Evolutionary conservation across 768 basidiomycete genomes (phyloP).

Genomic region (Flagelloscypha sp.): DNA sequence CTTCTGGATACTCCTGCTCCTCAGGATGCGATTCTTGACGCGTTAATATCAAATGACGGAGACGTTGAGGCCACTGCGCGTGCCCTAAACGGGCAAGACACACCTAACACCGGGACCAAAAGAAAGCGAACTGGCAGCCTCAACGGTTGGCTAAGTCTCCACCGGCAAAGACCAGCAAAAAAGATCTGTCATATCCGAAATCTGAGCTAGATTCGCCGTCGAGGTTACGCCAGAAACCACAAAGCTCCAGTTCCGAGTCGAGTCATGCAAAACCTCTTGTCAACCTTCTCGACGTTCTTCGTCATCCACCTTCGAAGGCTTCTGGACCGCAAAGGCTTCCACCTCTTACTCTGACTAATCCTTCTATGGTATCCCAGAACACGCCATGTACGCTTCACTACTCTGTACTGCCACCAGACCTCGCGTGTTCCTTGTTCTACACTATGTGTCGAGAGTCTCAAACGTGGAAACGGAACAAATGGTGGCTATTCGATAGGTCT

Average conservation of each 20-base stretch:
- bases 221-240: slow-evolving; percentile 8
- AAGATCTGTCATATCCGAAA: slow-evolving; percentile 11
- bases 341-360: slow-evolving; percentile 57
- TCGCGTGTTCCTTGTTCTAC: slow-evolving; percentile 71
- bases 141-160: slow-evolving; percentile 46
- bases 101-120: slow-evolving; percentile 29
- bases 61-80: slow-evolving; percentile 45
- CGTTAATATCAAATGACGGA: slow-evolving; percentile 49
- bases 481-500: slow-evolving; percentile 86
- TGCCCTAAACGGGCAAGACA: slow-evolving; percentile 21
- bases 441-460: slow-evolving; percentile 55
- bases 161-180: slow-evolving; percentile 15
- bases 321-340: slow-evolving; percentile 29
- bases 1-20: slow-evolving; percentile 30
- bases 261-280: slow-evolving; percentile 21
- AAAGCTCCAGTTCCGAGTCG: slow-evolving; percentile 5
- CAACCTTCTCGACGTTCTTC: slow-evolving; percentile 51
- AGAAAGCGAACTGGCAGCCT: slow-evolving; percentile 39
- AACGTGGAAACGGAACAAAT: slow-evolving; percentile 65
- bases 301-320: slow-evolving; percentile 34
- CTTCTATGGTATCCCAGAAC: slow-evolving; percentile 56
- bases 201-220: slow-evolving; percentile 11
- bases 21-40: slow-evolving; percentile 43
- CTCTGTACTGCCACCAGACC: slow-evolving; percentile 61
- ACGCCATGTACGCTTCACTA: slow-evolving; percentile 71